These are phyloP conservation scores for Scutellaria minor DNA, from an alignment of 257 asterid species.

Conservation along the genomic window DNA sequence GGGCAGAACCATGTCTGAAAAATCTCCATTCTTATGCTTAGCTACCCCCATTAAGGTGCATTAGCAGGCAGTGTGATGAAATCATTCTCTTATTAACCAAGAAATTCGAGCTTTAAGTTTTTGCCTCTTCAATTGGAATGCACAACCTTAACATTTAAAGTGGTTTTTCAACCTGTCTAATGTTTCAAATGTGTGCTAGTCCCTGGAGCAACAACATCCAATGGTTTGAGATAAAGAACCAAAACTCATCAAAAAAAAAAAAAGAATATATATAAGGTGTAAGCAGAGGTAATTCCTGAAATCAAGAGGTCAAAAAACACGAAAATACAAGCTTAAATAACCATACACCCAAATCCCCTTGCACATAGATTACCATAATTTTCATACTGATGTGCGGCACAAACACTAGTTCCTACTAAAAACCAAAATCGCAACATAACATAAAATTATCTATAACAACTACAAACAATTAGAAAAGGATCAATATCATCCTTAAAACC, in stretches of 20 bases:
- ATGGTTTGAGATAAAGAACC: neutral
- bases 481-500: slow-evolving; percentile 33
- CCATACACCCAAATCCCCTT: slow-evolving; percentile 16
- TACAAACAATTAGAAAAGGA: neutral
- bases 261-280: too few relatives aligned
- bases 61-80: neutral
- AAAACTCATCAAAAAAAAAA: neutral
- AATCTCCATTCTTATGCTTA: neutral
- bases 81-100: neutral
- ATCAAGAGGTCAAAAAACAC: slow-evolving; percentile 19
- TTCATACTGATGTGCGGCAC: neutral
- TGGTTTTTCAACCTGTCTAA: neutral
- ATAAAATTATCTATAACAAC: slow-evolving; percentile 13
- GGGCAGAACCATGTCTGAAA: slow-evolving; percentile 5
- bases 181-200: neutral
- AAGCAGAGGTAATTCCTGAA: neutral
- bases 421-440: slow-evolving; percentile 18
- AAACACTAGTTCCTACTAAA: slow-evolving; percentile 23
- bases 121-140: neutral
- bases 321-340: neutral
- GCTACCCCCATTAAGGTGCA: slow-evolving; percentile 5
- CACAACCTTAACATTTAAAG: neutral
- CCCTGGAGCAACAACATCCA: neutral
- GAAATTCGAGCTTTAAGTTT: neutral
- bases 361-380: neutral